Evolutionary conservation across 306 rosid species (phyloP).

Genomic region (Cucurbita argyrosperma): DNA sequence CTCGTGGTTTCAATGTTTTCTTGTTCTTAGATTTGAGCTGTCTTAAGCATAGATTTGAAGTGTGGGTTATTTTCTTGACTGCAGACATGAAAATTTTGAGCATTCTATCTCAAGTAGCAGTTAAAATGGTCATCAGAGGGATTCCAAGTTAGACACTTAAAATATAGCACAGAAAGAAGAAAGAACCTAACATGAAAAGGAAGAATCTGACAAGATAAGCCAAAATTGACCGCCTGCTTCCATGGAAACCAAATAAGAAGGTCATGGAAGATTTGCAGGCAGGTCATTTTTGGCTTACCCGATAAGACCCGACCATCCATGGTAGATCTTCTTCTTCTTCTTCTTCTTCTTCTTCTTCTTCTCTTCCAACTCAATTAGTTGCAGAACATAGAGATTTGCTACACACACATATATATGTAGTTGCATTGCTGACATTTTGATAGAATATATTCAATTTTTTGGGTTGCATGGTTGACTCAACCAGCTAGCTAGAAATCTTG

Average conservation of each 20-base stretch:
- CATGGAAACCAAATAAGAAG: too few relatives aligned
- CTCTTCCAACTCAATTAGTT: neutral
- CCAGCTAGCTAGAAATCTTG: neutral
- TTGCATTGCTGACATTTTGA: neutral
- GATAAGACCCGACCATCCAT: neutral
- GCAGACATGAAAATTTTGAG: neutral
- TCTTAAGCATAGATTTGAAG: neutral
- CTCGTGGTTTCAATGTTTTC: neutral
- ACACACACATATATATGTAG: neutral
- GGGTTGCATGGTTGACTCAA: neutral
- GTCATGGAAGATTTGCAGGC: too few relatives aligned
- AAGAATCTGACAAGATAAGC: too few relatives aligned
- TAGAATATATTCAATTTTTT: neutral
- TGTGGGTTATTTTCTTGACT: neutral
- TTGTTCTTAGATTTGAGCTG: neutral
- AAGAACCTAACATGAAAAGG: too few relatives aligned
- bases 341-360: neutral
- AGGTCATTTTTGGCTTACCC: neutral
- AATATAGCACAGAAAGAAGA: too few relatives aligned
- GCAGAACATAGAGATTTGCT: too few relatives aligned
- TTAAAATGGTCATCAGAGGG: neutral
- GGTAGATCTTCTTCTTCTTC: neutral
- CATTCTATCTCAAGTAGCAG: neutral
- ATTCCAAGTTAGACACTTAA: too few relatives aligned
- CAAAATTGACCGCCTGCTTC: too few relatives aligned